These are phyloP conservation scores for Plasmodium knowlesi DNA, from an alignment of 169 alveolate genomes.

Conservation along the genomic window DNA sequence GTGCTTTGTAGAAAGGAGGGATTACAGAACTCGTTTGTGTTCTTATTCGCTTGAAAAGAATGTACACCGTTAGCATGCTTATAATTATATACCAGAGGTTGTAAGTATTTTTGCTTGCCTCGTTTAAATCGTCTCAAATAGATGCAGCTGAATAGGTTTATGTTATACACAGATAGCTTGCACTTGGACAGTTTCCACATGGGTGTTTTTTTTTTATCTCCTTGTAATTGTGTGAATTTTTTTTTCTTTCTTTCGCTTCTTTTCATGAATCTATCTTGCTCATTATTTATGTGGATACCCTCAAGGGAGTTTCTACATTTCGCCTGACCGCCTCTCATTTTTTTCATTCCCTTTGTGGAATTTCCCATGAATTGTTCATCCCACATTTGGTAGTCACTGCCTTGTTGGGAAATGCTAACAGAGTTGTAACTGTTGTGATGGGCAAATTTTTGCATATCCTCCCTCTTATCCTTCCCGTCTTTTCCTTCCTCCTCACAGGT, in stretches of 20 bases:
- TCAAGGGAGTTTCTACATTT: background rate
- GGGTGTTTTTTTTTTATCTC: background rate
- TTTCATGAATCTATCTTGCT: background rate
- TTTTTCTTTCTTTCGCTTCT: background rate
- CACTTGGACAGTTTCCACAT: conserved; percentile 41
- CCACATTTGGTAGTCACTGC: background rate
- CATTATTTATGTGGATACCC: background rate
- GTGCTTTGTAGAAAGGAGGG: background rate
- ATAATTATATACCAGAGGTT: conserved; percentile 66
- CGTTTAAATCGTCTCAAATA: conserved; percentile 43
- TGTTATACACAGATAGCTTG: conserved; percentile 39
- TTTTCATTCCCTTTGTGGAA: background rate
- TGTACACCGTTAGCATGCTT: conserved; percentile 18
- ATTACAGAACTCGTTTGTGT: background rate
- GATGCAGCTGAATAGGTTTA: conserved; percentile 54
- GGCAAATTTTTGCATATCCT: background rate
- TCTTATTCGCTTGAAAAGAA: background rate
- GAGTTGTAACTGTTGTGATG: background rate
- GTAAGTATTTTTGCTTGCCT: conserved; percentile 12
- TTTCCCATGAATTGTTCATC: background rate
- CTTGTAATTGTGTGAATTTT: background rate
- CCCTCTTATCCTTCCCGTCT: conserved; percentile 1
- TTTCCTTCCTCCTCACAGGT: background rate
- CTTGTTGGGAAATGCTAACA: background rate
- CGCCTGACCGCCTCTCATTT: background rate